Base-by-base conservation (phyloP, 2,329 filamentous ascomycete genomes). In the Xylaria polymorpha region DNA sequence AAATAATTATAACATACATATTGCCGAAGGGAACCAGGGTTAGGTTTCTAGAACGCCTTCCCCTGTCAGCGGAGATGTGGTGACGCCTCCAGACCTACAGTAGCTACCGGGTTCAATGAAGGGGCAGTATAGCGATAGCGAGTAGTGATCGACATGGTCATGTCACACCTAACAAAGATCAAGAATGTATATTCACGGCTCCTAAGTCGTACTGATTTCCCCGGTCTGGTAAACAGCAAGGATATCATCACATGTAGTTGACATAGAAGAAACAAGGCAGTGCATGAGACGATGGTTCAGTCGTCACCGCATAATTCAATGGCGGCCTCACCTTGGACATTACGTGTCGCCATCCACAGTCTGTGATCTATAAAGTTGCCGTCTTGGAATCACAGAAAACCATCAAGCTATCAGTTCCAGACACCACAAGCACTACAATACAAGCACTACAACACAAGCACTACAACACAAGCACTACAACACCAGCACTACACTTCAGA, bases 71-170 rank as follows among this genome's bases (percentile, higher is more conserved):
- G 37, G 41, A 35, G 61, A 37, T 61, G 14, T 8, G 12, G 20
- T 25, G 48, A 18, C 9, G 20, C 22, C 37, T 55, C n/a, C 44
- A 25, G 29, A 6, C 41, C 41, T 58, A n/a, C n/a, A n/a, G n/a
- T n/a, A 29, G n/a, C 43, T 48, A 43, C 29, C 25, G 14, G 51
- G 46, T 43, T 53, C 18, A 64, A 62, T 48, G 51, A 51, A 66
- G 50, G 44, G 53, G 39, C 37, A 53, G 53, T 53, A 55, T 60
- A 9, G 32, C 61, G 22, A 43, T 41, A 10, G 18, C 15, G 43
- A 44, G 43, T 43, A 41, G 56, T 35, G 68, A 70, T 70, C 68
- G 57, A 43, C 68, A 62, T 41, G 29, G 48, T 56, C 15, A 25
- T 32, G 29, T 35, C 29, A 44, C 25, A 44, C 29, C 41, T n/a